phyloP scores from a whole-genome alignment of 805 yeast genomes.

The Grigorovia transvaalensis region DNA sequence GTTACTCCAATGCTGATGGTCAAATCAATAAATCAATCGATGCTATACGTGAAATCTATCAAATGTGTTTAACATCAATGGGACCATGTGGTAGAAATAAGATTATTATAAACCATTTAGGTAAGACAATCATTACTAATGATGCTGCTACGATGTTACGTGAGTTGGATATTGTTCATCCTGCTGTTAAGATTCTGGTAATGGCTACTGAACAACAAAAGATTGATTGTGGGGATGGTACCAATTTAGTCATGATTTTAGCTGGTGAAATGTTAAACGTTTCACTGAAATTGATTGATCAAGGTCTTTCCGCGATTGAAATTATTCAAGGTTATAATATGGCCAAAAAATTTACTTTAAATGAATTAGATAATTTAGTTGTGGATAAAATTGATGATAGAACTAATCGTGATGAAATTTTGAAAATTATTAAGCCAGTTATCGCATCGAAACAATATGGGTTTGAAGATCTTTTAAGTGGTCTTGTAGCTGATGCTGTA shows the following conservation, averaged over 20 bases:
- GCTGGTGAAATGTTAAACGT: conserved; percentile 87
- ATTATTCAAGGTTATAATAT: conserved; percentile 84
- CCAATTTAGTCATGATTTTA: conserved; percentile 80
- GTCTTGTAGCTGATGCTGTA: conserved; percentile 77
- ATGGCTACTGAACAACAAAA: conserved; percentile 98
- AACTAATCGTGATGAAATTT: conserved; percentile 42
- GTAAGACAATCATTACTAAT: conserved; percentile 79
- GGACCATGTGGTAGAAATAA: conserved; percentile 98
- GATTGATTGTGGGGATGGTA: conserved; percentile 93
- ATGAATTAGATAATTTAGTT: conserved; percentile 55
- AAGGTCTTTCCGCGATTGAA: conserved; percentile 87
- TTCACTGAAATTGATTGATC: conserved; percentile 71
- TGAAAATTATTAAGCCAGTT: conserved; percentile 74
- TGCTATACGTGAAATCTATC: conserved; percentile 88
- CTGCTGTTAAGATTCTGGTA: conserved; percentile 89
- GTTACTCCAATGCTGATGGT: conserved; percentile 83
- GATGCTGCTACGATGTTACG: conserved; percentile 97
- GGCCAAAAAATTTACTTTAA: conserved; percentile 68
- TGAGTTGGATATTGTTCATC: conserved; percentile 90
- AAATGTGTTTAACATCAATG: conserved; percentile 85
- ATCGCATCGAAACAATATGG: conserved; percentile 92
- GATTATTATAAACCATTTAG: conserved; percentile 81
- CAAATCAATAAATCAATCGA: conserved; percentile 86
- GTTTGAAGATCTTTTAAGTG: conserved; percentile 64
- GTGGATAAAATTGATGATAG: conserved; percentile 44